These are phyloP conservation scores for Blastobotrys serpentis DNA, from an alignment of 1,139 yeast species.

Conservation along the genomic window DNA sequence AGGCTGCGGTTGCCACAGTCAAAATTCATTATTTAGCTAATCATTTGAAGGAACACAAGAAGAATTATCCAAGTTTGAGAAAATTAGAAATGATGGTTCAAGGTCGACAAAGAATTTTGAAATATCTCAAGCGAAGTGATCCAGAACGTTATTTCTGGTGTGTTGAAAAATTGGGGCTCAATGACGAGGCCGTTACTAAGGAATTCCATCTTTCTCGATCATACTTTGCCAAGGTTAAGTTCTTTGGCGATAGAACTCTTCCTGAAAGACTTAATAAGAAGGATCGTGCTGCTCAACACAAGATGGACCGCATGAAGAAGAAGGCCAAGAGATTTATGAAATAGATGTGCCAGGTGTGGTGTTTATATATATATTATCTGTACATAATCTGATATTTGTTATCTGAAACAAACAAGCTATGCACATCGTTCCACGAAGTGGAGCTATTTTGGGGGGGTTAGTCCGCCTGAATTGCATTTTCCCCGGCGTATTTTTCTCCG, in stretches of 20 bases:
- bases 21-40: conserved; percentile 74
- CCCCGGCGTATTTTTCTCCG: no score
- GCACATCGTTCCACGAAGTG: background rate
- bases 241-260: conserved; percentile 60
- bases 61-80: conserved; percentile 71
- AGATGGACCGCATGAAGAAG: conserved; percentile 31
- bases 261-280: conserved; percentile 33
- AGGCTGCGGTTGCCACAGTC: conserved; percentile 86
- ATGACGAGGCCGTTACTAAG: conserved; percentile 70
- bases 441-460: no score
- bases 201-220: conserved; percentile 84
- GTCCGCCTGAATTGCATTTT: no score
- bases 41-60: conserved; percentile 69
- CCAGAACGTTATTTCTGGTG: conserved; percentile 84
- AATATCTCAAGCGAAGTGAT: conserved; percentile 73
- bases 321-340: conserved; percentile 29
- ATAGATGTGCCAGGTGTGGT: conserved; percentile 1
- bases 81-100: conserved; percentile 79
- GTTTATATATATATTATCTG: conserved; percentile 8
- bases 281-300: conserved; percentile 32
- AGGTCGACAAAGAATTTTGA: conserved; percentile 77
- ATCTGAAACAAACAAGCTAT: background rate
- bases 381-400: conserved; percentile 8
- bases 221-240: conserved; percentile 81
- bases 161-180: conserved; percentile 80